phyloP scores from a whole-genome alignment of 2,329 filamentous ascomycete genomes.

The Blastomyces silverae region DNA sequence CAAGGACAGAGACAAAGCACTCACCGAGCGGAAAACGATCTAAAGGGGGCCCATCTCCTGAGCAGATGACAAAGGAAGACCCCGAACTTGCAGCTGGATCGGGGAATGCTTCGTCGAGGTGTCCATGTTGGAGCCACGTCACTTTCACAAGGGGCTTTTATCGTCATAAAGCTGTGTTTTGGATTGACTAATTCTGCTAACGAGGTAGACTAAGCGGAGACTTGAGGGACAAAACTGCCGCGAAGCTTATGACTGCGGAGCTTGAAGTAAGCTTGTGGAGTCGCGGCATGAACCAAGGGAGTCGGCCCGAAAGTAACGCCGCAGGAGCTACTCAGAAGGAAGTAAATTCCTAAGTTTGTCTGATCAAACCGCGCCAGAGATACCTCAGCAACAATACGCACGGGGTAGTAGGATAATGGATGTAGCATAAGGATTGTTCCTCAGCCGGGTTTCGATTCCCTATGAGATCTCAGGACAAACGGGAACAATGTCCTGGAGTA shows the following conservation, averaged over 20 bases:
- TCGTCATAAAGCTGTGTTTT: background rate
- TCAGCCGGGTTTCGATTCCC: background rate
- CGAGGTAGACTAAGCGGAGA: background rate
- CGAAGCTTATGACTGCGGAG: background rate
- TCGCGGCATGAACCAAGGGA: background rate
- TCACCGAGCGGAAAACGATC: background rate
- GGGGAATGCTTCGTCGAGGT: background rate
- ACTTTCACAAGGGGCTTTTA: background rate
- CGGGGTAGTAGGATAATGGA: background rate
- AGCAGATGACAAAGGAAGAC: background rate
- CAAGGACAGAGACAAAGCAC: background rate
- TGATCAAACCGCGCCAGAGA: background rate
- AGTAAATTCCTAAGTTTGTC: background rate
- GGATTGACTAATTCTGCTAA: background rate
- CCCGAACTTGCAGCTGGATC: conserved; percentile 2
- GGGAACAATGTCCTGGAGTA: background rate
- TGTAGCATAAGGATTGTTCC: background rate
- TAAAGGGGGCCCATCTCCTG: background rate
- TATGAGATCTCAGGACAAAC: background rate
- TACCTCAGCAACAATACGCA: background rate
- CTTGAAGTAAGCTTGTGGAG: no score
- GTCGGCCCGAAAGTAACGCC: conserved; percentile 7
- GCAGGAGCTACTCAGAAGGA: background rate
- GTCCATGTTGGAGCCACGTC: conserved; percentile 8
- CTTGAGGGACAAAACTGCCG: background rate